These are phyloP conservation scores for Pichia sp. DNA, from an alignment of 1,139 yeast species.

Conservation along the genomic window DNA sequence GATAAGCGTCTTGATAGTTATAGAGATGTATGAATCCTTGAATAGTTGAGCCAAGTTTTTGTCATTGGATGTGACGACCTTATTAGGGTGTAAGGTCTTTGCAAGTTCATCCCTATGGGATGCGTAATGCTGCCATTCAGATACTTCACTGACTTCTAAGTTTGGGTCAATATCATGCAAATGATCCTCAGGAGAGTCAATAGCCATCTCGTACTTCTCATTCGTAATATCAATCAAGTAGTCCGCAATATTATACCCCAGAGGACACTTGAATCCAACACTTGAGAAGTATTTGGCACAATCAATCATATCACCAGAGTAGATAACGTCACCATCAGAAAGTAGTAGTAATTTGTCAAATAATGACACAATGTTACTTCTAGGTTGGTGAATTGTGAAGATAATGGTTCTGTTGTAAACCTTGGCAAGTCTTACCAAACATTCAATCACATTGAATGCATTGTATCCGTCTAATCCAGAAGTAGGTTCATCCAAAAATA, in stretches of 20 bases:
- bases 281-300: slow-evolving; percentile 68
- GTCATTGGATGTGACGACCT: slow-evolving; percentile 9
- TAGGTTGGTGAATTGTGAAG: slow-evolving; percentile 95
- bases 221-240: slow-evolving; percentile 86
- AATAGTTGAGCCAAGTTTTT: slow-evolving; percentile 20
- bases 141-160: slow-evolving; percentile 50
- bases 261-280: slow-evolving; percentile 78
- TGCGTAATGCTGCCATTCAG: slow-evolving; percentile 88
- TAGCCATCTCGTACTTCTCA: slow-evolving; percentile 33
- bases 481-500: slow-evolving; percentile 86
- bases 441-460: slow-evolving; percentile 85
- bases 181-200: slow-evolving; percentile 23
- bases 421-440: slow-evolving; percentile 71
- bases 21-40: slow-evolving; percentile 23
- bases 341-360: slow-evolving; percentile 77
- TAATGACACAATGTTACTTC: slow-evolving; percentile 87
- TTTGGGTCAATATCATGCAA: slow-evolving; percentile 34
- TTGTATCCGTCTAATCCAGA: slow-evolving; percentile 92
- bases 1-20: slow-evolving; percentile 28
- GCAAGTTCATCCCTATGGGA: slow-evolving; percentile 70
- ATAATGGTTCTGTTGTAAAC: slow-evolving; percentile 81
- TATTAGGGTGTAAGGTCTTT: slow-evolving; percentile 17
- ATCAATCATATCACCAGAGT: slow-evolving; percentile 73
- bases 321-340: slow-evolving; percentile 80
- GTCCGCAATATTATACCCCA: slow-evolving; percentile 90